Base-by-base conservation (phyloP, 2,329 filamentous ascomycete species). In the Phialophora chinensis region DNA sequence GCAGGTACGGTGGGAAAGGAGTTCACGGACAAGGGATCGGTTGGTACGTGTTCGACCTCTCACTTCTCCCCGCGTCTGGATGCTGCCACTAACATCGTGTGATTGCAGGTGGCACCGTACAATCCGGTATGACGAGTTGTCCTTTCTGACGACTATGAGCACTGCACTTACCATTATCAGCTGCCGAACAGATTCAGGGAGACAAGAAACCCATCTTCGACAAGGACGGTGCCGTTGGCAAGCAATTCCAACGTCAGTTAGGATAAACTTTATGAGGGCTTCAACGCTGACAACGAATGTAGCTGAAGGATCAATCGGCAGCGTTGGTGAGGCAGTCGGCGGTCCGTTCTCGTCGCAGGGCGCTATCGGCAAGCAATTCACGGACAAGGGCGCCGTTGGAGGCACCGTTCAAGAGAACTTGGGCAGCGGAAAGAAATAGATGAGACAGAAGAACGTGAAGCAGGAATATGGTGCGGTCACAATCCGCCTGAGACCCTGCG, bases 281-380 rank as follows among this genome's bases (percentile, higher is more conserved):
- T 27, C n/a, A 3, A 33, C 14, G n/a, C 12, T 62, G 17, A 62
- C 59, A 20, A 27, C 4, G n/a, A 14, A 54, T n/a, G 4, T 27
- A 75, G 74, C 75, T 8, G 72, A 77, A 12, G 77, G 77, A 3
- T 69, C 73, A 0, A 73, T 79, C n/a, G 78, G 78, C 6, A 73
- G 76, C 4, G 73, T 73, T 1, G 78, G 63, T 7, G 63, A 66
- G 58, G 58, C 60, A 11, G 54, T 58, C 31, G 25, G 17, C 12
- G 42, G 44, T 3, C 27, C 38, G 2, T 74, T 80, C 25, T 72
- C 75, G 33, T 73, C 73, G 33, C 60, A 76, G 27, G 78, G 79
- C 2, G 67, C 70, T 8, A 75, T 80, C 60, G 78, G 78, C 17
- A 76, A 79, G 67, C 74, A 78, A n/a, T 79, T 79, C 70, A 78